Conservation (phyloP, 441 rosid genomes). For the Euphorbia corollata region DNA sequence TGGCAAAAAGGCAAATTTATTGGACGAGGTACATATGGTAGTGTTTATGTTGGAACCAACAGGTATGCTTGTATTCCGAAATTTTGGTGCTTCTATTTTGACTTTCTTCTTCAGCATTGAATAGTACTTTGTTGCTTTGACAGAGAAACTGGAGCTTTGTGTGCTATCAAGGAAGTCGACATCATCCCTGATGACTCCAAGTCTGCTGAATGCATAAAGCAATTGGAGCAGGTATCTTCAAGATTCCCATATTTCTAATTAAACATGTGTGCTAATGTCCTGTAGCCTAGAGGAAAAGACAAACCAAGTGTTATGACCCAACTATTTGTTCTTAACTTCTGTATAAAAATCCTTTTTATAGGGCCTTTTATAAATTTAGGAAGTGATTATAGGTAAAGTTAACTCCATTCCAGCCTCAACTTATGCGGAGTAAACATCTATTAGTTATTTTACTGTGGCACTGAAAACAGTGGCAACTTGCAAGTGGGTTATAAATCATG, state of each 20-base stretch:
- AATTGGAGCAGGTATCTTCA: slow-evolving; percentile 62
- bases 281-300: no score
- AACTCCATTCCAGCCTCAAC: neutral
- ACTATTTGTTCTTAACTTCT: neutral
- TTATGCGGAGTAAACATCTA: neutral
- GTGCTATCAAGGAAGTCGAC: slow-evolving; percentile 96
- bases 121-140: slow-evolving; percentile 18
- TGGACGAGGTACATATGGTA: slow-evolving; percentile 95
- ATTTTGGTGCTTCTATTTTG: slow-evolving; percentile 7
- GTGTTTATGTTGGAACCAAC: slow-evolving; percentile 84
- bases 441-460: neutral
- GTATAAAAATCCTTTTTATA: neutral
- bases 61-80: slow-evolving; percentile 30
- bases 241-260: no score
- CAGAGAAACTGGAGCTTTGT: slow-evolving; percentile 87
- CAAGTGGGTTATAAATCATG: slow-evolving; percentile 4
- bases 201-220: slow-evolving; percentile 73
- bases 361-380: neutral
- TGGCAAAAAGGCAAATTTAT: slow-evolving; percentile 92
- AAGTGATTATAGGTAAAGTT: neutral
- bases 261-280: no score
- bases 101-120: slow-evolving; percentile 13
- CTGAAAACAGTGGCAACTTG: neutral
- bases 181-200: slow-evolving; percentile 84
- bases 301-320: neutral